A percentile compares a stretch with the other conserved stretches of the same genome.
Conservation (phyloP, 257 asterid genomes). For the Plantago elongata region DNA sequence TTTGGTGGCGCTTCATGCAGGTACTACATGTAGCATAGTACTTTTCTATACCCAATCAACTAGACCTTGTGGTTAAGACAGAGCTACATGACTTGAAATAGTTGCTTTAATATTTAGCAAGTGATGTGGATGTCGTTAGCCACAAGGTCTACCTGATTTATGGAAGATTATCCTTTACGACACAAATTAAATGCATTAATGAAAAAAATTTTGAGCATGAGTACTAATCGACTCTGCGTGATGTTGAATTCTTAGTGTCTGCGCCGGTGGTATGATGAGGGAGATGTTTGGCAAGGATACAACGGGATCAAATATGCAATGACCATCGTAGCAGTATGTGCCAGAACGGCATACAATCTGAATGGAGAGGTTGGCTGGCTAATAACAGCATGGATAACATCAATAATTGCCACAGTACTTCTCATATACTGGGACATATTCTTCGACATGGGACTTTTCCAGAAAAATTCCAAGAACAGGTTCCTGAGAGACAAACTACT, state of each 20-base stretch:
- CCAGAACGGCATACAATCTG: conserved; percentile 42
- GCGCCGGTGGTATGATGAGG: conserved; percentile 48
- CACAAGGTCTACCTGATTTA: no score
- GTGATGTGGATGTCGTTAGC: no score
- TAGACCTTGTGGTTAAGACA: not conserved
- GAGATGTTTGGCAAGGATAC: conserved; percentile 42
- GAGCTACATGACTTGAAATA: no score
- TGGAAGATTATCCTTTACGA: no score
- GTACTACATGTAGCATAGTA: conserved; percentile 17
- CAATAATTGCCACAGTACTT: conserved; percentile 35
- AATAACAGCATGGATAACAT: conserved; percentile 32
- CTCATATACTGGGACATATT: conserved; percentile 54
- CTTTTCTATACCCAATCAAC: not conserved
- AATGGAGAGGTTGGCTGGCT: conserved; percentile 30
- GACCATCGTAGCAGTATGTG: conserved; percentile 43
- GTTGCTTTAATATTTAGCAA: no score
- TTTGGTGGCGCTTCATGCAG: conserved; percentile 48
- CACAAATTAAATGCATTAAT: no score
- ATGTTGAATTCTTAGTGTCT: conserved; percentile 35
- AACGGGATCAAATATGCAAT: conserved; percentile 44
- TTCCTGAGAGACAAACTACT: conserved; percentile 66
- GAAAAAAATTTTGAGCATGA: no score
- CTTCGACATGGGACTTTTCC: conserved; percentile 62
- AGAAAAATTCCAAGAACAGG: conserved; percentile 34
- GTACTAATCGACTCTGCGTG: no score